phyloP scores from a whole-genome alignment of 371 early-diverging fungal species.

The Rhizopus arrhizus region DNA sequence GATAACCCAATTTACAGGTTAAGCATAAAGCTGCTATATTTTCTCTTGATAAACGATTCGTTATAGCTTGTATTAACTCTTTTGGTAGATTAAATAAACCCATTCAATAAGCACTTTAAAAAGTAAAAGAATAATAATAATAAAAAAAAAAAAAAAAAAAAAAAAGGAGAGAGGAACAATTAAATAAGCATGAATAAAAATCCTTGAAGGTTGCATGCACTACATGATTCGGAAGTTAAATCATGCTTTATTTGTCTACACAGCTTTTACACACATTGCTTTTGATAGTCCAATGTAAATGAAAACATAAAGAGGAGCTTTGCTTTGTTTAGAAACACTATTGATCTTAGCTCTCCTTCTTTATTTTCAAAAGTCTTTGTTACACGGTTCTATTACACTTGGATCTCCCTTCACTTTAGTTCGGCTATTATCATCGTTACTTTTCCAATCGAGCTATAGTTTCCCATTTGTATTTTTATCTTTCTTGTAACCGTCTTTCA shows the following conservation, averaged over 20 bases:
- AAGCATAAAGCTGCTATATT: constrained; percentile 36
- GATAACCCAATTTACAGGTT: constrained; percentile 28
- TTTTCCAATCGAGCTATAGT: too few relatives aligned
- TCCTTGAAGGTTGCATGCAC: background rate
- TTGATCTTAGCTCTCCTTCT: too few relatives aligned
- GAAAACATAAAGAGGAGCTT: too few relatives aligned
- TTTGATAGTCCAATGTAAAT: too few relatives aligned
- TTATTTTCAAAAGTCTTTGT: too few relatives aligned
- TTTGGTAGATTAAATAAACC: constrained; percentile 29
- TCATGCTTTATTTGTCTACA: background rate
- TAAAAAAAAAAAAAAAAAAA: constrained; percentile 8
- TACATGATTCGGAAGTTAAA: background rate
- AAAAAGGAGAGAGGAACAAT: background rate
- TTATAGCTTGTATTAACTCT: constrained; percentile 33
- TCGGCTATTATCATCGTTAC: too few relatives aligned
- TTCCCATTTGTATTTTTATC: too few relatives aligned
- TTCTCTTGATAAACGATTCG: constrained; percentile 25
- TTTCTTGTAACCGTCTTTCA: too few relatives aligned
- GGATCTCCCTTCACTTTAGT: too few relatives aligned
- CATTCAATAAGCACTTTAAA: constrained; percentile 8
- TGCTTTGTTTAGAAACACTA: too few relatives aligned
- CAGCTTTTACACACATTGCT: too few relatives aligned
- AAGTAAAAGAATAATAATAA: background rate
- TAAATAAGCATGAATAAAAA: constrained; percentile 2
- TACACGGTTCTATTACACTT: too few relatives aligned